Evolutionary conservation across 225 moss, liverwort and hornwort genomes (phyloP), one percentile per base, ranked within the genome.

Genomic region (Straminergon stramineum): DNA sequence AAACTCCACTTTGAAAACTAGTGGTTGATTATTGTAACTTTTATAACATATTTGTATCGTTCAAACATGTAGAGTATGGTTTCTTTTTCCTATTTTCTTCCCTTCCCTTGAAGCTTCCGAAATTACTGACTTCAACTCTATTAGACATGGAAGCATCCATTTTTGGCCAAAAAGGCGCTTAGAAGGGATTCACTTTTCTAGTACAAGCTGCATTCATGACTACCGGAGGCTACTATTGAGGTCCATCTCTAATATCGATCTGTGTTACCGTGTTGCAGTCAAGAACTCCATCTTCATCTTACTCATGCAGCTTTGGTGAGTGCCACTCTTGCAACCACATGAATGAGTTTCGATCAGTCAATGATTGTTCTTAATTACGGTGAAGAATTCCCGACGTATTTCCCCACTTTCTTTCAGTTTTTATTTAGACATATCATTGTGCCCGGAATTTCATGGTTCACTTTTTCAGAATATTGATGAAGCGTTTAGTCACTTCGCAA

Each of bases 261-360:
- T 48, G 51, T 83, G 74, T 92, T 87, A 79, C 53, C 85, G 69
- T 84, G 75, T 88, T 90, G 89, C 89, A 95, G 94, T 90, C 91
- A 90, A 64, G 93, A 93, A 88, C 94, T 93, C 55, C 93, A 93
- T 84, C 89, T 95, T 67, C 86, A 88, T 76, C 94, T 95, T 81
- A 93, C 94, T 87, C 90, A 92, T 89, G 93, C 94, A 65, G 94
- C 94, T 86, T 87, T 95, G 91, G 93, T 95, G 86, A 92, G 90
- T 85, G n/a, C 27, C 53, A 69, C 79, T 75, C 82, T 68, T 86
- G 83, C 69, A 76, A 81, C 55, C 63, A 67, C 70, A 71, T 77
- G 86, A 85, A 60, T 61, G 45, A 48, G 73, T 75, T 71, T 60
- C 60, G 21, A 61, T 74, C 61, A 61, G 75, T 75, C 35, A 75